Evolutionary conservation across 805 yeast genomes (phyloP).

Genomic region (Saccharomycopsis vini): DNA sequence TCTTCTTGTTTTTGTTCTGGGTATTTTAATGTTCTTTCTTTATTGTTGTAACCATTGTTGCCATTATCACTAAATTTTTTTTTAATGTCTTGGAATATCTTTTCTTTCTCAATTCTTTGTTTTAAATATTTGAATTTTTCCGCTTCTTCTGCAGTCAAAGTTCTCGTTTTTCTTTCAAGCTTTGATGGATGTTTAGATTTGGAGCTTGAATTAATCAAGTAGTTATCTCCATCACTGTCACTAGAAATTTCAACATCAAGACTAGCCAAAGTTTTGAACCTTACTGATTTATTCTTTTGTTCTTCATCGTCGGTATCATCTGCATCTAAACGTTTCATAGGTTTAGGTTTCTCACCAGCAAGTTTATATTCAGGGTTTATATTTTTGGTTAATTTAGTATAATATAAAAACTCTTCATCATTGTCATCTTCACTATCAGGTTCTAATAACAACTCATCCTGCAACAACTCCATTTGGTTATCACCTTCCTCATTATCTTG

Average conservation of each 20-base stretch:
- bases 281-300: too few relatives aligned
- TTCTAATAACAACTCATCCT: background rate
- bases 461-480: background rate
- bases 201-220: too few relatives aligned
- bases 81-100: constrained; percentile 18
- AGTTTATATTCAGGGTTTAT: background rate
- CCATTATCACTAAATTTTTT: constrained; percentile 10
- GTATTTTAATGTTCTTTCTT: too few relatives aligned
- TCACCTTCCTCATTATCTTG: background rate
- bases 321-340: constrained; percentile 13
- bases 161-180: constrained; percentile 19
- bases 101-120: constrained; percentile 21
- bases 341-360: too few relatives aligned
- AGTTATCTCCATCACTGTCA: too few relatives aligned
- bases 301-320: constrained; percentile 20
- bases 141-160: constrained; percentile 21
- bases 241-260: too few relatives aligned
- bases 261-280: too few relatives aligned
- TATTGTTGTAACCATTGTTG: constrained; percentile 5
- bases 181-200: too few relatives aligned
- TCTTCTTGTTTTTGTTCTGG: background rate
- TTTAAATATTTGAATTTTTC: constrained; percentile 21
- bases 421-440: constrained; percentile 2
- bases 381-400: constrained; percentile 12
- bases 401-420: constrained; percentile 24